Conservation (phyloP, 2,329 filamentous ascomycete species). For the Diaporthe ampelina region DNA sequence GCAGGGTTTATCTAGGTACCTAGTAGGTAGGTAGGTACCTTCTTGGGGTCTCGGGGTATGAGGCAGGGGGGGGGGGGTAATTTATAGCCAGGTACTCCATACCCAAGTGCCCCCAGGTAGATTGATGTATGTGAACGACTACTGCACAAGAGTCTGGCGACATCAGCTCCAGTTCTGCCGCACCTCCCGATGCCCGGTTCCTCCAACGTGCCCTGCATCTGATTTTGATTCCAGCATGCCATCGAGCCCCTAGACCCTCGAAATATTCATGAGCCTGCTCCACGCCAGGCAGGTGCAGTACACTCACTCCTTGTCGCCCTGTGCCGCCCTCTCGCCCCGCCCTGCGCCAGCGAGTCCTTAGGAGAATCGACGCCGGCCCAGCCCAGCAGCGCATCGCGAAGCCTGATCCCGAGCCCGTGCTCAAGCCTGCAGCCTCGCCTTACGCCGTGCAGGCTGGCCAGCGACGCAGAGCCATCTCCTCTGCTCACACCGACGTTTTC, state of each 20-base stretch:
- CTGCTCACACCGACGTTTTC: neutral
- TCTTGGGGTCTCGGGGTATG: neutral
- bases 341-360: neutral
- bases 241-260: slow-evolving; percentile 4
- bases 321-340: neutral
- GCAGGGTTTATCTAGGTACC: neutral
- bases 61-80: neutral
- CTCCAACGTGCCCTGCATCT: neutral
- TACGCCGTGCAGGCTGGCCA: slow-evolving; percentile 11
- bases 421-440: slow-evolving; percentile 10
- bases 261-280: slow-evolving; percentile 17
- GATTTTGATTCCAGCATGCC: slow-evolving; percentile 1
- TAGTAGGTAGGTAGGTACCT: neutral
- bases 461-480: slow-evolving; percentile 17
- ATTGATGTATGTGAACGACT: neutral
- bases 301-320: neutral
- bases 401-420: slow-evolving; percentile 16
- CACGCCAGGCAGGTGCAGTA: slow-evolving; percentile 22
- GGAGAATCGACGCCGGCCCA: neutral
- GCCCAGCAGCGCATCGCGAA: neutral
- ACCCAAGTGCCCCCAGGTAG: no score
- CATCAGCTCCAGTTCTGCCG: slow-evolving; percentile 16
- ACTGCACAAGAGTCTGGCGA: neutral
- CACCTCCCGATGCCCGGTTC: slow-evolving; percentile 9
- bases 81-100: neutral